Base-by-base conservation (phyloP, 2,329 filamentous ascomycete species). In the Ophiocordyceps camponoti-rufipedis region DNA sequence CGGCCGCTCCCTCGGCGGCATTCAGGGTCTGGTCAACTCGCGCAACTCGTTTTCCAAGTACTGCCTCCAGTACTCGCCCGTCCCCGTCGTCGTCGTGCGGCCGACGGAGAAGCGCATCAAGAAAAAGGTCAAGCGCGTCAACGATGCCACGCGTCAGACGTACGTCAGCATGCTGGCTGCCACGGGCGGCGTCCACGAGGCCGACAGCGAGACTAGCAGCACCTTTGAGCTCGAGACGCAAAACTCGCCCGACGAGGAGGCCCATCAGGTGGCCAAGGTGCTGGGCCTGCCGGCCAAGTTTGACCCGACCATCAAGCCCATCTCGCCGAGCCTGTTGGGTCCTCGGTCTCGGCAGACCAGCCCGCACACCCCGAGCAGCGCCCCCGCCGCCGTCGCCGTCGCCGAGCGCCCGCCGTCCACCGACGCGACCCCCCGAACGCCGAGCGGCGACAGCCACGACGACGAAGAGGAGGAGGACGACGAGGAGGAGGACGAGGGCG, bases 31-130 rank as follows among this genome's bases (percentile, higher is more conserved):
- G 29, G 74, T 94, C 40, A 85, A 85, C 43, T 74, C 72, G 31
- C 66, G 72, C 41, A 91, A 86, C 51, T 91, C 84, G 0, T 88
- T 94, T 41, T 93, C 85, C 28, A 94, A 94, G 58, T 95, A 94
- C 63, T 94, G 88, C 56, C 71, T 94, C 12, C 88, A 95, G 58
- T 88, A 94, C 59, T 94, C 85, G 2, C 87, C 88, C 0, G 85
- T 95, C 1, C 88, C 88, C 1, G 88, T 94, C 8, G 88, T 94
- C 29, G 88, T 95, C 31, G 88, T 94, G 10, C 77, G 88, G 4
- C 87, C 88, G 33, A 83, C 82, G 31, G 82, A 84, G 49, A 93
- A 93, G 65, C 81, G 88, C 18, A 76, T 85, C 57, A 91, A 91
- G 64, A 93, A 93, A 66, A 93, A 91, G 63, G 73, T 75, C 48